phyloP scores from a whole-genome alignment of 345 rosid genomes.

The Corchorus capsularis region DNA sequence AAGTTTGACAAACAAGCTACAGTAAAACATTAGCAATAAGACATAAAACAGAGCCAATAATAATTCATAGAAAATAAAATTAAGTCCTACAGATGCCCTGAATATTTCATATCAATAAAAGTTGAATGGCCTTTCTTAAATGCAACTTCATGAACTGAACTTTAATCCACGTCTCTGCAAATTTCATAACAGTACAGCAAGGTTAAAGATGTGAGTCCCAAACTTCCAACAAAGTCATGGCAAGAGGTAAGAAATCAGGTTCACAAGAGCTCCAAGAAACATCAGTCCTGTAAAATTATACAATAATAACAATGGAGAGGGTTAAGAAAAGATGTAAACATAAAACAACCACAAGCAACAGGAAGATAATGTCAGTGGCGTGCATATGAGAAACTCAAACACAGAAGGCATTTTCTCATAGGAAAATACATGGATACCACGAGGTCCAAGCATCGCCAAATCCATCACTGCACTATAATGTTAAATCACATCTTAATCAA shows the following conservation, averaged over 20 bases:
- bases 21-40: conserved; percentile 35
- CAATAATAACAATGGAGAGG: conserved; percentile 49
- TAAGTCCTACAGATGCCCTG: conserved; percentile 46
- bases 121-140: conserved; percentile 30
- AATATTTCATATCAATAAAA: conserved; percentile 34
- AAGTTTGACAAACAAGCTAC: not conserved
- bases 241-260: conserved; percentile 97
- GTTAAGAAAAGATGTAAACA: conserved; percentile 41
- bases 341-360: conserved; percentile 26
- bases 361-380: conserved; percentile 9
- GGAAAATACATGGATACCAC: not conserved
- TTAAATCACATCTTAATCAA: conserved; percentile 15
- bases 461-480: conserved; percentile 23
- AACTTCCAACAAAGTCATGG: conserved; percentile 96
- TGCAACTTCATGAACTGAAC: conserved; percentile 34
- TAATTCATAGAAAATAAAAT: conserved; percentile 35
- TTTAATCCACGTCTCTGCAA: conserved; percentile 79
- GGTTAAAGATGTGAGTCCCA: conserved; percentile 99
- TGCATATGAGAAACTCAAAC: not conserved
- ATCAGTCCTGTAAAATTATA: conserved; percentile 80
- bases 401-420: not conserved
- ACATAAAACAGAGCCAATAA: conserved; percentile 35
- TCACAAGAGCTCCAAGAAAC: conserved; percentile 89
- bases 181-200: conserved; percentile 97
- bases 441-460: conserved; percentile 9